Conservation (phyloP, 2,329 filamentous ascomycete genomes). For the Zasmidium angulare region DNA sequence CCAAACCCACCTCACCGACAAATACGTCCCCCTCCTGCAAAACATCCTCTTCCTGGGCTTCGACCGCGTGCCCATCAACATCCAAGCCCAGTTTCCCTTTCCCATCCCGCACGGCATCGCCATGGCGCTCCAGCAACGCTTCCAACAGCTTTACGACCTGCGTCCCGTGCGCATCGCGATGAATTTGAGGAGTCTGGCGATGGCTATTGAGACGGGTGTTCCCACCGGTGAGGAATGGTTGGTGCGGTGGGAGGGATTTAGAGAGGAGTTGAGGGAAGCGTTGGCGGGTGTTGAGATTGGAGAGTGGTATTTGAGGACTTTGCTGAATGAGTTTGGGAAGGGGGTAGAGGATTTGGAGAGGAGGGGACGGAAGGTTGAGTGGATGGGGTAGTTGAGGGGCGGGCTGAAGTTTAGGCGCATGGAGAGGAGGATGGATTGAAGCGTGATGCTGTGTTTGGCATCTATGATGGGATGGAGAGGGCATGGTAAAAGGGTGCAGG, state of each 20-base stretch:
- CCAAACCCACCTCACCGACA: neutral
- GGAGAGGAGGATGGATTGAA: no score
- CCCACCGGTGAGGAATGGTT: neutral
- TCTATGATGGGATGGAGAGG: no score
- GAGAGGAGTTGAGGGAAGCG: neutral
- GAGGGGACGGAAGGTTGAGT: neutral
- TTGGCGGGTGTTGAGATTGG: neutral
- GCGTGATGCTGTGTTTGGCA: no score
- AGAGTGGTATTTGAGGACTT: neutral
- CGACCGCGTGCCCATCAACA: neutral
- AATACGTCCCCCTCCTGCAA: neutral
- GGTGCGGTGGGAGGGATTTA: neutral
- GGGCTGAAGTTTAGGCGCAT: no score
- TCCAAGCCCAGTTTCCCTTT: neutral
- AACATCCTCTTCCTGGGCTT: slow-evolving; percentile 1
- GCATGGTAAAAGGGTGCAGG: no score
- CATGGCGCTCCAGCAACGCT: neutral
- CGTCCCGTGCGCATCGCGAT: neutral
- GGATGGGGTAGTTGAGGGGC: no score
- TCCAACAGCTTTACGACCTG: no score
- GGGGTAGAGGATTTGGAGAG: neutral
- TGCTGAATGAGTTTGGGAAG: neutral
- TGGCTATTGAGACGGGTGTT: neutral
- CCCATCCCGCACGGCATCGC: neutral
- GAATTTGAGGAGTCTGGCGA: neutral